Evolutionary conservation across 2,329 filamentous ascomycete species (phyloP).

Genomic region (Penicillium aurantiogriseum): DNA sequence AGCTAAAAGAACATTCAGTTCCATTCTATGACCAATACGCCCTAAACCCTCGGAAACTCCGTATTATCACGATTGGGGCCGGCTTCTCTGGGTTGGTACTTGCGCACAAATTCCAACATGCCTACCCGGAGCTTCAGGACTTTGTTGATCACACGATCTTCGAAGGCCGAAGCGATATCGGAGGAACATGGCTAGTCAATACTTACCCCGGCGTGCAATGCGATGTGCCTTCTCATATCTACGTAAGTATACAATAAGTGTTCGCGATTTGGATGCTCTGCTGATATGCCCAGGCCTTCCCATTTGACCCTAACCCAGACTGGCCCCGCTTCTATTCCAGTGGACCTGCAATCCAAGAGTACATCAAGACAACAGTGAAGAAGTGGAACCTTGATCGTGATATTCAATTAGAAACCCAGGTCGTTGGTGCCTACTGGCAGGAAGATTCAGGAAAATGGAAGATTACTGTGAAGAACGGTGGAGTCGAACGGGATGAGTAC

Average conservation of each 20-base stretch:
- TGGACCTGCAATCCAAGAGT: conserved; percentile 43
- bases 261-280: not conserved
- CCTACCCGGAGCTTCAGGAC: conserved; percentile 29
- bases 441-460: conserved; percentile 17
- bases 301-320: conserved; percentile 44
- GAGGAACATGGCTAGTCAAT: conserved; percentile 25
- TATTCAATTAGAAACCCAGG: conserved; percentile 39
- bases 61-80: conserved; percentile 22
- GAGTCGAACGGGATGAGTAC: conserved; percentile 18
- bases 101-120: conserved; percentile 43
- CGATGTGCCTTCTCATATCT: conserved; percentile 38
- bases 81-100: conserved; percentile 38
- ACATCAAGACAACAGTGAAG: conserved; percentile 39
- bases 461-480: conserved; percentile 17
- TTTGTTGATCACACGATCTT: conserved; percentile 43
- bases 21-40: conserved; percentile 15
- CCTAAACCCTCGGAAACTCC: conserved; percentile 24
- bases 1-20: not conserved
- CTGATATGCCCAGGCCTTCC: conserved; percentile 19
- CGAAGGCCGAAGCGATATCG: conserved; percentile 37
- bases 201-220: conserved; percentile 25
- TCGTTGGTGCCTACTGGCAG: conserved; percentile 42
- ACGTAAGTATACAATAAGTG: conserved; percentile 19
- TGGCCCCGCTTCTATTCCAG: conserved; percentile 43
- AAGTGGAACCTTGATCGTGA: conserved; percentile 44